phyloP scores from a whole-genome alignment of 371 early-diverging fungal species.

The Chytridium lagenaria region DNA sequence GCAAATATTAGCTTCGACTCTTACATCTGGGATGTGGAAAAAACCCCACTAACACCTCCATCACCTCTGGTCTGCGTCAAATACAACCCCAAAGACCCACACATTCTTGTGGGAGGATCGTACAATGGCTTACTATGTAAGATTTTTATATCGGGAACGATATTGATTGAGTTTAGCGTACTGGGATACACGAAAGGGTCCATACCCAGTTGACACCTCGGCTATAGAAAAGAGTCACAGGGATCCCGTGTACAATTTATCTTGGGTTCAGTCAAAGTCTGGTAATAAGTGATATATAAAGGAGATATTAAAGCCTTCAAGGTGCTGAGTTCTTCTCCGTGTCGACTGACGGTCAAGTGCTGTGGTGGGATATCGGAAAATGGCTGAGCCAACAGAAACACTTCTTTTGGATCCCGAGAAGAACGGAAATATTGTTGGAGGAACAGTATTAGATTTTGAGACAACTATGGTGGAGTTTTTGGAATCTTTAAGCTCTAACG shows the following conservation, averaged over 20 bases:
- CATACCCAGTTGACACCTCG: slow-evolving; percentile 59
- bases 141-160: slow-evolving; percentile 5
- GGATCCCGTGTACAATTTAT: slow-evolving; percentile 59
- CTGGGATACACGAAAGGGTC: slow-evolving; percentile 65
- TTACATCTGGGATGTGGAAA: slow-evolving; percentile 68
- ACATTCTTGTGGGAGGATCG: slow-evolving; percentile 61
- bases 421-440: slow-evolving; percentile 62
- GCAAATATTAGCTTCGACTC: slow-evolving; percentile 56
- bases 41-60: slow-evolving; percentile 55
- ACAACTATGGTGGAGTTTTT: slow-evolving; percentile 65
- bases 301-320: not conserved
- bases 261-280: slow-evolving; percentile 66
- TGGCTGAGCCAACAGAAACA: slow-evolving; percentile 63
- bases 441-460: slow-evolving; percentile 64
- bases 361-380: slow-evolving; percentile 70
- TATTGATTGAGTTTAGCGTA: slow-evolving; percentile 43
- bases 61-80: slow-evolving; percentile 59
- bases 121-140: slow-evolving; percentile 62
- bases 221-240: slow-evolving; percentile 58
- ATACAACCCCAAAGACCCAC: slow-evolving; percentile 68
- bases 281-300: too few relatives aligned
- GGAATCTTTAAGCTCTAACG: too few relatives aligned
- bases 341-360: slow-evolving; percentile 62
- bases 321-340: slow-evolving; percentile 64
- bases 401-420: slow-evolving; percentile 61